Evolutionary conservation across 495 filamentous ascomycete genomes (phyloP).

Genomic region (Halenospora varia): DNA sequence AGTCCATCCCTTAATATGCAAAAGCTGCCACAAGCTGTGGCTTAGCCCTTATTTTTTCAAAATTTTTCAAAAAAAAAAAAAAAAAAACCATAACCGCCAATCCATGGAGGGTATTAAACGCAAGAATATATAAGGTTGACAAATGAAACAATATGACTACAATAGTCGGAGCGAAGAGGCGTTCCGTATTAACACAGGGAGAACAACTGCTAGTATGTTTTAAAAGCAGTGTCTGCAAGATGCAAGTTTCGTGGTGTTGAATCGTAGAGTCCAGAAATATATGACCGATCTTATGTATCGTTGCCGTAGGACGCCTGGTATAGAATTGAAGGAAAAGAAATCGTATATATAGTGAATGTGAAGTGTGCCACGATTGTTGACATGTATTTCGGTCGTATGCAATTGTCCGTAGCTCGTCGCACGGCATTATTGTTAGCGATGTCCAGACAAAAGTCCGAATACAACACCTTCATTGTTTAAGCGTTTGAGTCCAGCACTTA

Average conservation of each 20-base stretch:
- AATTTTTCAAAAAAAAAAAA: not conserved
- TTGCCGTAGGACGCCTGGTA: not conserved
- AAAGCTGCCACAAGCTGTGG: not conserved
- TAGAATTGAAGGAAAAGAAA: not conserved
- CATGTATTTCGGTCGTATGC: too few relatives aligned
- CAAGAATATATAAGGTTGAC: not conserved
- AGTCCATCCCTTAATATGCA: not conserved
- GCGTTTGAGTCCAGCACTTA: not conserved
- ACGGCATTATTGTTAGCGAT: too few relatives aligned
- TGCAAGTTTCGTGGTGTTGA: not conserved
- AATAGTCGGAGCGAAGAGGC: not conserved
- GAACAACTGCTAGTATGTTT: not conserved
- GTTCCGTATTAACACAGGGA: constrained; percentile 5
- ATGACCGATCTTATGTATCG: too few relatives aligned
- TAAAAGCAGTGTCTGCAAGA: not conserved
- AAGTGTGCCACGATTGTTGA: too few relatives aligned
- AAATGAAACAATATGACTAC: constrained; percentile 4
- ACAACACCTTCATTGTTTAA: too few relatives aligned
- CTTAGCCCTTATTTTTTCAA: not conserved
- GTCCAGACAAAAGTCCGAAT: too few relatives aligned
- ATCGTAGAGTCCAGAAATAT: not conserved
- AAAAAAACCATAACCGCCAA: not conserved
- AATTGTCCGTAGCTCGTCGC: too few relatives aligned
- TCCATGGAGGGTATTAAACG: not conserved
- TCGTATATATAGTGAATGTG: not conserved